Conservation (phyloP, 805 yeast genomes). For the Saccharomycopsis selenospora region DNA sequence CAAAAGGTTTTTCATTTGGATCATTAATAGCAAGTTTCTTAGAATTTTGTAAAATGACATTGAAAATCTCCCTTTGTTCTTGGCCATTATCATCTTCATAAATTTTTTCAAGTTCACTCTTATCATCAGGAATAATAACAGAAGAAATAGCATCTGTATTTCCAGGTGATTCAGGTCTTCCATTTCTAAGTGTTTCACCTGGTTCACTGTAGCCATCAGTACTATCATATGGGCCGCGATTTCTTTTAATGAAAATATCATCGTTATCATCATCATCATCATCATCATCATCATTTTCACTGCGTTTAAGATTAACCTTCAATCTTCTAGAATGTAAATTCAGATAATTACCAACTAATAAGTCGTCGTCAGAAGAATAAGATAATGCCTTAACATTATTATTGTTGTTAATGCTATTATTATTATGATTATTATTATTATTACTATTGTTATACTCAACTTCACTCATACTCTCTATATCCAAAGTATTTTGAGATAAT, state of each 20-base stretch:
- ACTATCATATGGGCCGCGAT: too few species aligned
- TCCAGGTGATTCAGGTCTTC: too few species aligned
- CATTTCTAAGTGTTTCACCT: too few species aligned
- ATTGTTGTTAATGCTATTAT: not conserved
- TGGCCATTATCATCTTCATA: not conserved
- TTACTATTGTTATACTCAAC: too few species aligned
- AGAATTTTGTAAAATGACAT: constrained; percentile 1
- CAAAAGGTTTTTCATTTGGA: too few species aligned
- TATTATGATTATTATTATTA: not conserved
- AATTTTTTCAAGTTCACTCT: not conserved
- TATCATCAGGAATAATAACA: constrained; percentile 1
- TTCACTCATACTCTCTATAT: too few species aligned
- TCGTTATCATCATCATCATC: not conserved
- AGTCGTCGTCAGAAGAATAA: not conserved
- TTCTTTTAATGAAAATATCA: too few species aligned
- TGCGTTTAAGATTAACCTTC: not conserved
- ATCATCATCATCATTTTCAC: not conserved
- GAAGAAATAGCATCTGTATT: too few species aligned
- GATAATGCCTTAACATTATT: not conserved
- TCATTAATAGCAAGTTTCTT: not conserved
- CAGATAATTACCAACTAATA: constrained; percentile 3
- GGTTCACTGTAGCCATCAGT: too few species aligned
- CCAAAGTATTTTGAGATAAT: too few species aligned
- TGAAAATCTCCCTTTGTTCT: not conserved
- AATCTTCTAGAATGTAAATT: not conserved